Evolutionary conservation across 768 basidiomycete species (phyloP), one percentile per base, ranked within the genome.

Genomic region (Serendipita sp.): DNA sequence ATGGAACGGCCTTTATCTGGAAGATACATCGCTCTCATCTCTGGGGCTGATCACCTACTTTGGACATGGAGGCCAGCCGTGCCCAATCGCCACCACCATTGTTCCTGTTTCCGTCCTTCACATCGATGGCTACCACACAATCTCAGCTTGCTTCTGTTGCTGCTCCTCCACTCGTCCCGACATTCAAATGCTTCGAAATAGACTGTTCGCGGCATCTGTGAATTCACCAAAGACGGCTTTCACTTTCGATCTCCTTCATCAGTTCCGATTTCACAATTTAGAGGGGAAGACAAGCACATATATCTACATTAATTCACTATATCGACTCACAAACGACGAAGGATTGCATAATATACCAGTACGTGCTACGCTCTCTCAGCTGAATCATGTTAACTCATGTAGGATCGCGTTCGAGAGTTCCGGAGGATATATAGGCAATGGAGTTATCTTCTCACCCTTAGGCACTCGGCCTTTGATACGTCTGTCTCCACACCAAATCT

Each of bases 321-420:
- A 58, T 58, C 53, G 53, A 22, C 53, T 58, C 9, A 58, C 53
- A 58, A 31, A 58, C 53, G 22, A 24, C n/a, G 53, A 58, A 58
- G 53, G 53, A 4, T 7, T 58, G 31, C 17, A 24, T 9, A 33
- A 58, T 28, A 58, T 28, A 3, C 31, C 31, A 4, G 53, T 58
- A 31, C 28, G 53, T 9, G 17, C 22, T 31, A 5, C 31, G 3
- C 9, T 17, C 28, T 33, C 9, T 24, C 28, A 28, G 4, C 5
- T 24, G 7, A 3, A 17, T 28, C 9, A 28, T 28, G 4, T 7
- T 31, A 11, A 58, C 31, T 24, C 28, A 20, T 4, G 11, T n/a
- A 58, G 53, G 53, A 58, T n/a, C 53, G 53, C 31, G 16, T 58
- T 11, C 53, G 53, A 11, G 53, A 58, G 31, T 58, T 58, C 53